Evolutionary conservation across 2,329 filamentous ascomycete genomes (phyloP), one percentile per base, ranked within the genome.

Genomic region (Mycogone perniciosa): DNA sequence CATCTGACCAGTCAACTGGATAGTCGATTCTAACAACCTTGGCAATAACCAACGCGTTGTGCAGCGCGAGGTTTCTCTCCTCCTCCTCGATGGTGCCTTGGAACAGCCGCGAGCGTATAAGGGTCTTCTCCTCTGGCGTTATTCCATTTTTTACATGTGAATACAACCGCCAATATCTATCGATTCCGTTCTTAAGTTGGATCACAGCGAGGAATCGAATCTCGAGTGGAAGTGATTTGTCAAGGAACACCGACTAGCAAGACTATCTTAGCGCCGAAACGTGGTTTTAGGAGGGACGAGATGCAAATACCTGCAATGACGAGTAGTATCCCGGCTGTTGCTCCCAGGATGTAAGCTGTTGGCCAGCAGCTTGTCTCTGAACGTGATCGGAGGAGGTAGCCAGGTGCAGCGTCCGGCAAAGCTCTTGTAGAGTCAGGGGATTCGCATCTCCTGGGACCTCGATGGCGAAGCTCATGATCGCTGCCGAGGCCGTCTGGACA

Each of bases 101-200:
- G 7, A 96, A 77, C 26, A 96, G 74, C 27, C 85, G 80, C 4
- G 80, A 80, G 45, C 92, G 84, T 48, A 99, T 93, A 35, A 79
- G 65, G 7, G 78, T 72, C 68, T 93, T 96, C 64, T 96, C 88
- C 20, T 86, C 80, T 30, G 81, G 79, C 64, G 85, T 82, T 51
- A 86, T 80, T 45, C 88, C 82, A 33, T 87, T 88, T 64, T 73
- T 76, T 30, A 65, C 46, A 51, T 69, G 59, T 33, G 71, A 64
- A 77, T 89, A 64, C n/a, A 71, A 59, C 10, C 93, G 81, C 93
- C 93, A 99, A 68, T 90, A 89, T 65, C 86, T 90, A 66, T 97
- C 92, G 68, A 97, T 91, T 50, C 91, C 93, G 67, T 97, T 96
- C 67, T 97, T 97, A 48, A 99, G 77, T 65, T 96, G 88, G 59